Percentiles rank a stretch among this genome's conserved stretches.
phyloP scores from a whole-genome alignment of 2,329 filamentous ascomycete genomes.

The Colletotrichum lindemuthianum region DNA sequence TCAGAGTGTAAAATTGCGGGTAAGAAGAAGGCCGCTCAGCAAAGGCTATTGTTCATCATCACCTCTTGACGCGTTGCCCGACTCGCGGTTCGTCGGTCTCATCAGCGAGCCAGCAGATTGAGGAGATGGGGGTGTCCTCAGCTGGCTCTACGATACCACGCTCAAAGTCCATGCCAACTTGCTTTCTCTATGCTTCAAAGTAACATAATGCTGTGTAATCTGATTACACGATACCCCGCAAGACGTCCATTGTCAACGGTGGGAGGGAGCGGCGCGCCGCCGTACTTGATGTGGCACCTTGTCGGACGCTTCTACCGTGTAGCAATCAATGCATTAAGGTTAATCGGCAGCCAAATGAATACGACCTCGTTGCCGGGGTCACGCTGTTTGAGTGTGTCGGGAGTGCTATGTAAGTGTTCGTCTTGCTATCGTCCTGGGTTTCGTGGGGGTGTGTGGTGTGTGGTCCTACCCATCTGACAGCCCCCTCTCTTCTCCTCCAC shows the following conservation, averaged over 20 bases:
- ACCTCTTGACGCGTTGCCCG: too few species aligned
- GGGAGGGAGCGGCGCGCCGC: conserved; percentile 21
- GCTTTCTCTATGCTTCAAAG: too few species aligned
- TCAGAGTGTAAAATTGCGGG: background rate
- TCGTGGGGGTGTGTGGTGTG: background rate
- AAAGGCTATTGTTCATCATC: background rate
- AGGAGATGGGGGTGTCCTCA: too few species aligned
- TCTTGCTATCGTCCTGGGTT: conserved; percentile 15
- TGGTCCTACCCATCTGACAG: background rate
- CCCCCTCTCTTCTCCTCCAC: background rate
- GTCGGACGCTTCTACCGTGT: background rate
- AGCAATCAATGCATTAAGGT: conserved; percentile 13
- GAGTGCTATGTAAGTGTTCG: conserved; percentile 20
- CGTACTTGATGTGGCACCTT: background rate
- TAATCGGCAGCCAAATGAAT: conserved; percentile 12
- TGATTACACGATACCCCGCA: too few species aligned
- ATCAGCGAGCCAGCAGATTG: too few species aligned
- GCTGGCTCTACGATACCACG: too few species aligned
- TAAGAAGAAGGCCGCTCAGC: background rate
- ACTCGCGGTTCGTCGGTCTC: too few species aligned
- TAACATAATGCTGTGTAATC: too few species aligned
- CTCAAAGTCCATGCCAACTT: too few species aligned
- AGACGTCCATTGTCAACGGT: background rate
- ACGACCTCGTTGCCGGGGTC: conserved; percentile 15
- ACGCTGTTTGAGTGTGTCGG: background rate